phyloP scores from a whole-genome alignment of 2,329 filamentous ascomycete genomes.

The Colletotrichum horii region DNA sequence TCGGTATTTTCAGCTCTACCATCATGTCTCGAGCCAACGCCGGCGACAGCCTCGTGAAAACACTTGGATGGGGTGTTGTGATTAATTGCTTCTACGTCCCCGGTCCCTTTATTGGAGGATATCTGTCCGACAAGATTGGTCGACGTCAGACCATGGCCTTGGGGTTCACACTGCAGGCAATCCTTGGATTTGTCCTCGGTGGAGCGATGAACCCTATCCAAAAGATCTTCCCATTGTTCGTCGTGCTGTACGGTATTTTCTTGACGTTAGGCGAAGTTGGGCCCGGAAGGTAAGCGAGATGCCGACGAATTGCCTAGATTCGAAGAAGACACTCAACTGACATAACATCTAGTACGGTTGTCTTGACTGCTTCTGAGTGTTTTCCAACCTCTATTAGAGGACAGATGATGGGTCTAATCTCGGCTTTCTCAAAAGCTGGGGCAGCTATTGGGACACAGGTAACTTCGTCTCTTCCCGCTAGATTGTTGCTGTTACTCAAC shows the following conservation, averaged over 20 bases:
- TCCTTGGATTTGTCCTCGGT: constrained; percentile 55
- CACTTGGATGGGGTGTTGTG: constrained; percentile 48
- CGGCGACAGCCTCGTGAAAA: constrained; percentile 44
- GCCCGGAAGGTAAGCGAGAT: constrained; percentile 44
- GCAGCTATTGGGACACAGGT: constrained; percentile 52
- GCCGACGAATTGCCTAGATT: background rate
- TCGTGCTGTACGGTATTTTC: constrained; percentile 57
- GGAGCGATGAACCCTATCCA: constrained; percentile 50
- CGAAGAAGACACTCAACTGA: background rate
- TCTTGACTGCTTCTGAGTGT: constrained; percentile 47
- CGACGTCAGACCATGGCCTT: constrained; percentile 55
- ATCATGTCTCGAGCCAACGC: constrained; percentile 50
- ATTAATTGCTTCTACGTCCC: constrained; percentile 58
- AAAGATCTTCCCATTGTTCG: constrained; percentile 51
- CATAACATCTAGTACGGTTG: constrained; percentile 33
- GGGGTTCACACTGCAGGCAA: constrained; percentile 48
- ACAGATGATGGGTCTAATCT: constrained; percentile 52
- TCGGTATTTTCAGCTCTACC: constrained; percentile 59
- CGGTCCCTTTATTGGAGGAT: constrained; percentile 51
- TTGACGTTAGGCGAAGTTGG: constrained; percentile 54
- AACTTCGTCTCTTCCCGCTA: background rate
- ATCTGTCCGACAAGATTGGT: constrained; percentile 53
- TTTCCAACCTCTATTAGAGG: constrained; percentile 56
- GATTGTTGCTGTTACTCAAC: background rate
- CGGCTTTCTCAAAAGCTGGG: constrained; percentile 53